phyloP scores from a whole-genome alignment of 306 rosid species.

The Medicago lupulina region DNA sequence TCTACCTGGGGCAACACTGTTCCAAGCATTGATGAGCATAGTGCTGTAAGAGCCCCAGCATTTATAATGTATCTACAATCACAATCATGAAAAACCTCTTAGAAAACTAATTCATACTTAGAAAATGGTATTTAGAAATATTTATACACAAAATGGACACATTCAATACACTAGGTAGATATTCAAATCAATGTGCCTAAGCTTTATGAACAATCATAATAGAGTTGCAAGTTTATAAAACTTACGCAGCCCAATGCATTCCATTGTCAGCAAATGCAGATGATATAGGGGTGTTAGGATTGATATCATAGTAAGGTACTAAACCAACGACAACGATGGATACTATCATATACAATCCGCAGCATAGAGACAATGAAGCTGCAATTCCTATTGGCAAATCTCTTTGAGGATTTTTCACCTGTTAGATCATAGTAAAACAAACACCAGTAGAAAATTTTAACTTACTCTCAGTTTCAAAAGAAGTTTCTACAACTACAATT shows the following conservation, averaged over 20 bases:
- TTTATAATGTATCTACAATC: conserved; percentile 74
- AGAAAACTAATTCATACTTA: too few relatives aligned
- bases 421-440: conserved; percentile 41
- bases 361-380: conserved; percentile 73
- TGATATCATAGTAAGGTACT: conserved; percentile 86
- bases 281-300: conserved; percentile 90
- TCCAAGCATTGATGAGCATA: conserved; percentile 85
- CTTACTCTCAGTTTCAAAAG: too few relatives aligned
- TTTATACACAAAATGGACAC: not conserved
- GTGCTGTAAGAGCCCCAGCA: conserved; percentile 86
- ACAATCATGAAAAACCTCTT: conserved; percentile 37
- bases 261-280: conserved; percentile 87
- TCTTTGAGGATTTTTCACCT: conserved; percentile 96
- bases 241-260: conserved; percentile 97
- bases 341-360: conserved; percentile 86
- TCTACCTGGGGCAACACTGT: conserved; percentile 84
- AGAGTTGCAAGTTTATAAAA: conserved; percentile 30
- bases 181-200: not conserved
- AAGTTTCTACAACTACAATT: too few relatives aligned
- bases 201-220: not conserved
- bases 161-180: not conserved
- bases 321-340: conserved; percentile 87
- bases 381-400: conserved; percentile 94
- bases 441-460: conserved; percentile 18
- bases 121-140: too few relatives aligned